phyloP scores from a whole-genome alignment of 2,329 filamentous ascomycete genomes.

The Ceratocystis cubensis region DNA sequence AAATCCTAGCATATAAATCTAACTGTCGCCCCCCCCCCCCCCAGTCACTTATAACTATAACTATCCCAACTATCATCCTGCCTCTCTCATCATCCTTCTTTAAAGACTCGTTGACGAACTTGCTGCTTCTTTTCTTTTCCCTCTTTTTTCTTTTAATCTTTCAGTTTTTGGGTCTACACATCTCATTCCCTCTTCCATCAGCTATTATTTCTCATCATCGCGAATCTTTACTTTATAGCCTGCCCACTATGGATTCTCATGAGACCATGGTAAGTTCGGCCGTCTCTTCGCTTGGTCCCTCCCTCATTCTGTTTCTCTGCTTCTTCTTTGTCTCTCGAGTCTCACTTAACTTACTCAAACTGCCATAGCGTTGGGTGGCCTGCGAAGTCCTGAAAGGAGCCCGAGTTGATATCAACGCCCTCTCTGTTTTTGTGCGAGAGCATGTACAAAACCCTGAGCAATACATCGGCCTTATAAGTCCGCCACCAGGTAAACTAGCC shows the following conservation, averaged over 20 bases:
- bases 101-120: neutral
- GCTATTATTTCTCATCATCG: neutral
- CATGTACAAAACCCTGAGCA: constrained; percentile 4
- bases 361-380: neutral
- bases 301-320: neutral
- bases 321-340: neutral
- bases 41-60: neutral
- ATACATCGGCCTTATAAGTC: neutral
- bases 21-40: neutral
- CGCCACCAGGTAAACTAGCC: neutral
- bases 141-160: too few species aligned
- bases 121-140: neutral
- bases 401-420: neutral
- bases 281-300: neutral
- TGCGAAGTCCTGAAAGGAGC: constrained; percentile 12
- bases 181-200: neutral
- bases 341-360: neutral
- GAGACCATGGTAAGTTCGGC: neutral
- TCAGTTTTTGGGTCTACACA: too few species aligned
- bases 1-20: neutral
- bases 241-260: constrained; percentile 1
- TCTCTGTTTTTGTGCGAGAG: constrained; percentile 12
- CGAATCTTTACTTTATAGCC: neutral
- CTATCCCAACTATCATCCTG: neutral
- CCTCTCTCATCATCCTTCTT: neutral